Evolutionary conservation across 305 asterid species (phyloP), one percentile per base, ranked within the genome.

Genomic region (Fraxinus albicans): DNA sequence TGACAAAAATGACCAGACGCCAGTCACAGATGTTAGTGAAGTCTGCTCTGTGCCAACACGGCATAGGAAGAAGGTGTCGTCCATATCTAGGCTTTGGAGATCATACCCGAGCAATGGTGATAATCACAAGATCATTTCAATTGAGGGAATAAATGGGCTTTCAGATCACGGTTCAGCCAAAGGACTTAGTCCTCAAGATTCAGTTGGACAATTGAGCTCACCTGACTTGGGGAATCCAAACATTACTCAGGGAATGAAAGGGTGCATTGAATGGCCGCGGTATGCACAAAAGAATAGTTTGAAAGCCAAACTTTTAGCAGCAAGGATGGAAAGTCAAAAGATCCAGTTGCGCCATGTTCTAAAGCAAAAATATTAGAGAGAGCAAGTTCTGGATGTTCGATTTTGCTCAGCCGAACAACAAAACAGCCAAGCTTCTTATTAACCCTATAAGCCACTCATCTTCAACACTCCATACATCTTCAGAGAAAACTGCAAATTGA

Each of bases 231-330:
- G 88, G 27, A 89, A 92, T 78, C 93, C 93, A 19, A 93, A 90
- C 33, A 65, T 87, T 19, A 87, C 85, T 69, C 91, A 90, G 6
- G 93, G 91, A 8, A 92, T 87, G 91, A 95, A 94, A 85, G 99
- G 98, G 63, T 93, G 98, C 91, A 94, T 94, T 0, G 98, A 96
- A 67, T 92, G 98, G 98, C 94, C 98, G 15, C 88, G 93, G 1
- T 84, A 87, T 3, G 89, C 84, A 9, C 97, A 91, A 83, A 94
- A 91, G 86, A 85, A 86, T 73, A 96, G 96, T 80, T 88, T 96
- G 90, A 96, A 96, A 86, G 83, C 98, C 0, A 88, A 94, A 80
- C 89, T 96, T 29, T 73, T 96, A 86, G 97, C 93, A 77, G 99
- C 99, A 7, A 91, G 94, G 87, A 88, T 88, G 90, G 98, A 93